A percentile compares a stretch with the other conserved stretches of the same genome.
Conservation (phyloP, 352 stramenopile genomes). For the Pythium sp. region DNA sequence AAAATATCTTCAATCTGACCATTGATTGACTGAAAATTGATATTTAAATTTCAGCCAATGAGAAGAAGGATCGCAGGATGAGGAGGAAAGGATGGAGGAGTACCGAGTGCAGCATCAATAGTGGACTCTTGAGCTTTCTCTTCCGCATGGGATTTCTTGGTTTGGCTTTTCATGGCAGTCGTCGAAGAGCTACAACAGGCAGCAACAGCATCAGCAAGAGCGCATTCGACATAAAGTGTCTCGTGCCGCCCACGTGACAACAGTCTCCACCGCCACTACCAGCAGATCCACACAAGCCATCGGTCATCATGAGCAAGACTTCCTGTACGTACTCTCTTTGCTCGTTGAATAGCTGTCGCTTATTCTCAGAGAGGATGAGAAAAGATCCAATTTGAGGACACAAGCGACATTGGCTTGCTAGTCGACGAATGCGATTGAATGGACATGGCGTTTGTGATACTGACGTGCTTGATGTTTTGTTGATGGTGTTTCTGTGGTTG, state of each 20-base stretch:
- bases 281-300: not conserved
- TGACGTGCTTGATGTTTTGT: not conserved
- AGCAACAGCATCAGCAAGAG: not conserved
- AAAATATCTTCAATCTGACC: not conserved
- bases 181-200: not conserved
- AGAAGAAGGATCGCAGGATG: not conserved
- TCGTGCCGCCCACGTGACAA: not conserved
- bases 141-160: slow-evolving; percentile 8
- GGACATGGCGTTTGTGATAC: not conserved
- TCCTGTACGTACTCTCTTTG: slow-evolving; percentile 28
- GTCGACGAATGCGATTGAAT: not conserved
- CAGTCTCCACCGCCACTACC: not conserved
- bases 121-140: not conserved
- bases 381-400: slow-evolving; percentile 9
- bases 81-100: not conserved
- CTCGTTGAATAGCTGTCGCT: not conserved
- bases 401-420: not conserved
- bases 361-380: not conserved
- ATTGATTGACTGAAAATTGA: not conserved
- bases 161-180: slow-evolving; percentile 12
- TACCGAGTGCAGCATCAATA: not conserved
- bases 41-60: not conserved
- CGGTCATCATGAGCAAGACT: slow-evolving; percentile 31
- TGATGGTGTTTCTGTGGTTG: not conserved
- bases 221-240: not conserved